Evolutionary conservation across 768 basidiomycete species (phyloP), one percentile per base, ranked within the genome.

Genomic region (Trametes maxima): DNA sequence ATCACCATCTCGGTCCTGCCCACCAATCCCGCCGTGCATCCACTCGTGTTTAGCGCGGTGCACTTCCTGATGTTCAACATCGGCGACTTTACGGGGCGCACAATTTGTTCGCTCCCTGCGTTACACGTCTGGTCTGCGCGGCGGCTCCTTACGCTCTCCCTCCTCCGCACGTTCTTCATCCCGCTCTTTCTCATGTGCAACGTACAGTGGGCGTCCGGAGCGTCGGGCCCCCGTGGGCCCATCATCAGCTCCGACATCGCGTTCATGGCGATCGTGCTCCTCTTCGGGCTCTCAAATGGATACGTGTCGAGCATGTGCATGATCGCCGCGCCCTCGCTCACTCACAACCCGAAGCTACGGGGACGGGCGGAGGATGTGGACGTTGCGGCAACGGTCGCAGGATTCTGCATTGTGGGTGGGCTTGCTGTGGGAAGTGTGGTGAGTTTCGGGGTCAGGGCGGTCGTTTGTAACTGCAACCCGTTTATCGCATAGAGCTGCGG

Each of bases 101-200:
- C 83, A 65, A 66, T 83, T 62, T 92, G 89, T 72, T 82, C 88
- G 5, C 79, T 86, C 67, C 87, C 88, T 6, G 70, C 72, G 8
- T 73, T 94, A 21, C 73, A 87, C 35, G 76, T 94, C 54, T 94
- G 91, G 85, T 86, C 86, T 3, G 82, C 84, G 5, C 80, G 77
- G 22, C 80, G 81, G 36, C 81, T 95, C 40, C 71, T 93, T 16
- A 68, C 71, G 6, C 74, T 92, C 24, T 88, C 93, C 16, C 70
- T 90, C 43, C 73, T 84, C 3, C 86, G 95, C 56, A 89, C 87
- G 1, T 68, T 94, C 36, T 95, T 96, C 76, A 84, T 97, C 49
- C 93, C 93, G 33, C 68, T 95, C 43, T 89, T 96, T 74, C 80
- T 96, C n/a, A 79, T 89, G 75, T 96, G 94, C 80, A 97, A 97